Base-by-base conservation (phyloP, 2,329 filamentous ascomycete genomes). In the Clonostachys rhizophaga region DNA sequence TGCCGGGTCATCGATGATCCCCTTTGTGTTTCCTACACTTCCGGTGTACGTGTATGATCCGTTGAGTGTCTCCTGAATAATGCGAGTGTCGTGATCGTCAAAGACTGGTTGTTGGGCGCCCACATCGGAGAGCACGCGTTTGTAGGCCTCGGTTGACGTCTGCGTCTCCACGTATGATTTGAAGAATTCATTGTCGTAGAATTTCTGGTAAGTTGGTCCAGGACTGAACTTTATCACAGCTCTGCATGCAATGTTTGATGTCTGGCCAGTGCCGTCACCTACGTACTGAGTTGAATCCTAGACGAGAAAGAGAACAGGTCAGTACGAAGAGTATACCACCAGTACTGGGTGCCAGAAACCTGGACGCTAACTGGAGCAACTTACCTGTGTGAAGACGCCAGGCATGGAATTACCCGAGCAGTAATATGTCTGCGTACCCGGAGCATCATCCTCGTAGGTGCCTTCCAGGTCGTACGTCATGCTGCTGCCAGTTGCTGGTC, bases 391-490 rank as follows among this genome's bases (percentile, higher is more conserved):
- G 47, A 64, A 64, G 16, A 56, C 45, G 11, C 57, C 57, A 5
- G 53, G 54, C 57, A 65, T 63, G 2, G 60, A 60, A 49, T 65
- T 65, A 6, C 61, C 62, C 3, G 52, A 55, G 47, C 63, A 65
- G 49, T 63, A 55, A 42, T 65, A 65, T 18, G 59, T 58, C 43
- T 65, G 62, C 10, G 53, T 55, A 5, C 62, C 62, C 1, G 60
- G 60, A 17, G 60, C 49, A n/a, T 55, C 53, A 40, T 65, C 59
- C 47, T 65, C 62, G 40, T 62, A 65, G 48, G 40, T 42, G 40
- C 16, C 40, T 13, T 42, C 40, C 13, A 42, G 44, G n/a, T 52
- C 56, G 43, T 58, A 64, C 3, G 54, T 60, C 6, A 39, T 39
- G 14, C 17, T 39, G 36, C 57, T 52, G 4, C 42, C 54, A 20